These are phyloP conservation scores for Aureobasidium sp. DNA, from an alignment of 2,329 filamentous ascomycete genomes.

Conservation along the genomic window DNA sequence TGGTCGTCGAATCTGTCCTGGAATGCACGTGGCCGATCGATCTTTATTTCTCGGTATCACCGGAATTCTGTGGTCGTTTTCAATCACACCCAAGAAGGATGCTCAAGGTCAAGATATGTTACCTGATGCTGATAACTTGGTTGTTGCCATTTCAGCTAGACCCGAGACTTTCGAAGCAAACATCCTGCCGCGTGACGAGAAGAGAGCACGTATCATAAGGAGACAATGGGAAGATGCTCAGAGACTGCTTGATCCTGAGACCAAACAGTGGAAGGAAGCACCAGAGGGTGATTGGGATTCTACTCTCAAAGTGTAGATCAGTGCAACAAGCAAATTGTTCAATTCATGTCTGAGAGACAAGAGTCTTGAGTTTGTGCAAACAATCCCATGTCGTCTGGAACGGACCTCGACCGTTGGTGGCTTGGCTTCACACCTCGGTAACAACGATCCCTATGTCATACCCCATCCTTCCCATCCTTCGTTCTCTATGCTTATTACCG, in stretches of 20 bases:
- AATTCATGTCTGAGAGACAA: not conserved
- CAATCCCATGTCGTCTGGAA: too few relatives aligned
- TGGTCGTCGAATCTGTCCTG: slow-evolving; percentile 49
- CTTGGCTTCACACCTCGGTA: not conserved
- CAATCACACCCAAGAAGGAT: slow-evolving; percentile 18
- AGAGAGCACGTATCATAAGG: not conserved
- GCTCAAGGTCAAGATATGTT: slow-evolving; percentile 25
- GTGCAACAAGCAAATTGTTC: not conserved
- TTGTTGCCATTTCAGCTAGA: not conserved
- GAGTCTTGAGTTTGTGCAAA: not conserved
- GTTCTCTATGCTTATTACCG: not conserved
- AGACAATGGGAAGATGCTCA: not conserved
- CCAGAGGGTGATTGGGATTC: not conserved
- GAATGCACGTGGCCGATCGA: slow-evolving; percentile 46
- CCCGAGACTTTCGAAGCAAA: not conserved
- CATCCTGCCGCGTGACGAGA: not conserved
- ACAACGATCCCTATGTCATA: not conserved
- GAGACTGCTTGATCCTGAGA: not conserved
- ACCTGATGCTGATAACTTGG: slow-evolving; percentile 28
- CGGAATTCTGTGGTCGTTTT: slow-evolving; percentile 40
- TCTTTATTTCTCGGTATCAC: slow-evolving; percentile 40
- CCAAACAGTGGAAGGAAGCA: not conserved
- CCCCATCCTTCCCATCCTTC: not conserved
- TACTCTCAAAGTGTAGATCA: not conserved
- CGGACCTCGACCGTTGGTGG: not conserved